These are phyloP conservation scores for Teunomyces atbi DNA, from an alignment of 805 yeast genomes.

Conservation along the genomic window DNA sequence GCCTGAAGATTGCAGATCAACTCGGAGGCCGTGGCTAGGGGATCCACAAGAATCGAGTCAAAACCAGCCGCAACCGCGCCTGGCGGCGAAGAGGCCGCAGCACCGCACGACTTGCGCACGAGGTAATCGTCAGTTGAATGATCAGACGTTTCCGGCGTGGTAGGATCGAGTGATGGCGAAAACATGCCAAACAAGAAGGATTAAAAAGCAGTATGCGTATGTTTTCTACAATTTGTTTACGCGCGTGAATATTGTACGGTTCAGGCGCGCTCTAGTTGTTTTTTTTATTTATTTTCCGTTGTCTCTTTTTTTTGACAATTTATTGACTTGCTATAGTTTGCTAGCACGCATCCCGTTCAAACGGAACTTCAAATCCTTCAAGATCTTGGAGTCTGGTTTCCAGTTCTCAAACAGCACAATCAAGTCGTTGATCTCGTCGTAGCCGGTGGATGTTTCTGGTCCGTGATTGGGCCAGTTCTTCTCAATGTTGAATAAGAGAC, in stretches of 20 bases:
- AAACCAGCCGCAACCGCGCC: not conserved
- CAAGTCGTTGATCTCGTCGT: conserved; percentile 57
- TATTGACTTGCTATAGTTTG: conserved; percentile 30
- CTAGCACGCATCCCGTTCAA: conserved; percentile 53
- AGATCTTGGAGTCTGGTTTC: conserved; percentile 80
- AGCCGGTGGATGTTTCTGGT: conserved; percentile 21
- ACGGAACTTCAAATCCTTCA: conserved; percentile 82
- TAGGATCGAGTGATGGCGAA: conserved; percentile 9
- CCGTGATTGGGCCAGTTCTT: conserved; percentile 38
- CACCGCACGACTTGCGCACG: not conserved
- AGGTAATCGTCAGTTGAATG: conserved; percentile 10
- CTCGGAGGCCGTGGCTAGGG: not conserved
- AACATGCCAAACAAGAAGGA: conserved; percentile 3
- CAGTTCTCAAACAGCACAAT: conserved; percentile 75
- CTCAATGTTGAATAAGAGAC: conserved; percentile 65
- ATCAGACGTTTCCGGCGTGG: conserved; percentile 13
- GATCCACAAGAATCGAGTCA: not conserved
- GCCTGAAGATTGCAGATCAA: not conserved
- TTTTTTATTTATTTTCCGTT: too few species aligned
- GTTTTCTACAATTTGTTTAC: not conserved
- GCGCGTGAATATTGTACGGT: not conserved
- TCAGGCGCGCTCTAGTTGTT: not conserved
- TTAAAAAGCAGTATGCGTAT: too few species aligned
- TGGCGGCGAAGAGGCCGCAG: too few species aligned
- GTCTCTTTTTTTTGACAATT: too few species aligned